Evolutionary conservation across 257 asterid species (phyloP).

Genomic region (Scutellaria minor): DNA sequence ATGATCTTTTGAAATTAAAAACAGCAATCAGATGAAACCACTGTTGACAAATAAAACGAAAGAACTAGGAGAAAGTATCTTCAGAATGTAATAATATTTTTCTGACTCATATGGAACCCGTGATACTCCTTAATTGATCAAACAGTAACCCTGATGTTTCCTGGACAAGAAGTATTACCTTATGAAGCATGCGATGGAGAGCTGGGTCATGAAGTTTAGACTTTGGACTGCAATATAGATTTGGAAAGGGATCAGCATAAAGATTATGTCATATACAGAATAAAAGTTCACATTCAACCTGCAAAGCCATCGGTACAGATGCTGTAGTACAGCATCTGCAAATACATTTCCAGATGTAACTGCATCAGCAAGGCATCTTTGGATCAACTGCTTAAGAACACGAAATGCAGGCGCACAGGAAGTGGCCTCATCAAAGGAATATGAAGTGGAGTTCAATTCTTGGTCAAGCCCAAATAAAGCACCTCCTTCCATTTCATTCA

Average conservation of each 20-base stretch:
- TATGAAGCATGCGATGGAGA: conserved; percentile 93
- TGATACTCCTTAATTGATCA: conserved; percentile 20
- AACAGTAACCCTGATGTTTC: conserved; percentile 28
- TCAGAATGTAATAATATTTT: conserved; percentile 20
- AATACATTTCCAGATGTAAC: conserved; percentile 89
- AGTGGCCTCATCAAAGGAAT: conserved; percentile 71
- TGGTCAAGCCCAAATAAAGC: conserved; percentile 86
- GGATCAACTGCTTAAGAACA: conserved; percentile 89
- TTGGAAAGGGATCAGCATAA: conserved; percentile 37
- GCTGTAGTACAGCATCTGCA: conserved; percentile 92
- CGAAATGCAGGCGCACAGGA: conserved; percentile 96
- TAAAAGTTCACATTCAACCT: conserved; percentile 54
- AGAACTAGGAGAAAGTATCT: not conserved
- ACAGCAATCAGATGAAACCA: conserved; percentile 21
- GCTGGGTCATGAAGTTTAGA: conserved; percentile 98
- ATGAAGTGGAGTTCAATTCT: conserved; percentile 59
- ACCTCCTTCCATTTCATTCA: conserved; percentile 98
- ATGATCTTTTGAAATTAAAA: conserved; percentile 6
- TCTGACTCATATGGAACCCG: conserved; percentile 21
- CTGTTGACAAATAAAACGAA: conserved; percentile 7
- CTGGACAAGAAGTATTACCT: conserved; percentile 57
- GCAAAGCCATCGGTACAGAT: conserved; percentile 98
- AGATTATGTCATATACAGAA: conserved; percentile 27
- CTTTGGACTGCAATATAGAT: conserved; percentile 72
- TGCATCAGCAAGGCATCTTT: conserved; percentile 92